A percentile compares a stretch with the other conserved stretches of the same genome.
These are phyloP conservation scores for Mycena crocata DNA, from an alignment of 768 basidiomycete species.

Conservation along the genomic window DNA sequence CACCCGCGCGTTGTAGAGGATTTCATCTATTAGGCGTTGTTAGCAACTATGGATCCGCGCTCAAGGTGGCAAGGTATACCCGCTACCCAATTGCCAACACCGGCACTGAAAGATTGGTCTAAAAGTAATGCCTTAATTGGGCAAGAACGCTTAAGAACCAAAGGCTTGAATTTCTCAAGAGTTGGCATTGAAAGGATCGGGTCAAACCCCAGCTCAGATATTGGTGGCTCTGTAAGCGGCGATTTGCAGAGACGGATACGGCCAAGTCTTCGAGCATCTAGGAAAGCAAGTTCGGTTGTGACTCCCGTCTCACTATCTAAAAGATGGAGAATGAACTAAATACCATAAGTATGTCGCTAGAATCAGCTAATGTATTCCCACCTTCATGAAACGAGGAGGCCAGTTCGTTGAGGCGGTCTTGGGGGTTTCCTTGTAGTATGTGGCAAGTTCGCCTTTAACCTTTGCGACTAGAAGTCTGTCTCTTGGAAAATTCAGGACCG, in stretches of 20 bases:
- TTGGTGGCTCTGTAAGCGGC: slow-evolving; percentile 74
- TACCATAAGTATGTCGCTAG: neutral
- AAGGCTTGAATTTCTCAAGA: slow-evolving; percentile 59
- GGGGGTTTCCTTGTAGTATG: slow-evolving; percentile 61
- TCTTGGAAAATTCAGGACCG: neutral
- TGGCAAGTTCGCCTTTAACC: slow-evolving; percentile 62
- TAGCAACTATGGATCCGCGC: slow-evolving; percentile 10
- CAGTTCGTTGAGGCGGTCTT: slow-evolving; percentile 58
- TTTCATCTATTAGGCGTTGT: slow-evolving; percentile 60
- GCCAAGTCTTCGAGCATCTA: slow-evolving; percentile 78
- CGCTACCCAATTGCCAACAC: slow-evolving; percentile 87
- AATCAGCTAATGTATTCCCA: slow-evolving; percentile 30
- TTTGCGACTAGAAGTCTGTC: slow-evolving; percentile 11
- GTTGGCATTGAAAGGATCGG: slow-evolving; percentile 77
- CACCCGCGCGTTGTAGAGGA: slow-evolving; percentile 78
- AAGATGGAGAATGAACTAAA: slow-evolving; percentile 75
- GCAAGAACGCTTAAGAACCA: slow-evolving; percentile 66
- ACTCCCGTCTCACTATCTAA: slow-evolving; percentile 48
- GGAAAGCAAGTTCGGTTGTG: slow-evolving; percentile 70
- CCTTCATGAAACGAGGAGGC: slow-evolving; percentile 79
- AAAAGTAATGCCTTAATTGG: slow-evolving; percentile 82
- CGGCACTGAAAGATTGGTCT: slow-evolving; percentile 84
- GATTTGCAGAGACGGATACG: slow-evolving; percentile 71
- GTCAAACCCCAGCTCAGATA: slow-evolving; percentile 81
- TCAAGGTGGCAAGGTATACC: slow-evolving; percentile 50